phyloP scores from a whole-genome alignment of 805 yeast species.

The Blastobotrys terrestris region DNA sequence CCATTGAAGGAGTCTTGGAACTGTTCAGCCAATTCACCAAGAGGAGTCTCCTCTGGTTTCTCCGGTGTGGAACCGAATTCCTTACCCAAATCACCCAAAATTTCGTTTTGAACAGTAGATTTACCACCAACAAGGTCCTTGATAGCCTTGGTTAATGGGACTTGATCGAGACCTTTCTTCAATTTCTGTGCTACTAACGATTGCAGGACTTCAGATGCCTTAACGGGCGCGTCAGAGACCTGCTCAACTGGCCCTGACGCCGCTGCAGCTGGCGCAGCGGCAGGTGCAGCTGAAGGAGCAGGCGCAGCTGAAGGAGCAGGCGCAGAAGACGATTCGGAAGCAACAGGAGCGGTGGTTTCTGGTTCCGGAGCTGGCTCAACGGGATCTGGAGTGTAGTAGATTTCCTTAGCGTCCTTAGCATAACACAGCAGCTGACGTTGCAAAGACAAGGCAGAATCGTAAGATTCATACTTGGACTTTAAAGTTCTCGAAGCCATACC shows the following conservation, averaged over 20 bases:
- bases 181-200: slow-evolving; percentile 92
- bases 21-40: slow-evolving; percentile 89
- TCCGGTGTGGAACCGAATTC: slow-evolving; percentile 98
- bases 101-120: slow-evolving; percentile 97
- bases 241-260: slow-evolving; percentile 77
- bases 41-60: slow-evolving; percentile 97
- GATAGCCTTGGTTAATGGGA: slow-evolving; percentile 87
- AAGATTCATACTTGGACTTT: slow-evolving; percentile 91
- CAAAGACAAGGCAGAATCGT: slow-evolving; percentile 91
- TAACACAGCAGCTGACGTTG: slow-evolving; percentile 93
- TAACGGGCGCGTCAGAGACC: slow-evolving; percentile 83
- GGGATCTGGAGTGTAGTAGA: slow-evolving; percentile 70
- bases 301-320: slow-evolving; percentile 51
- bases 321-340: slow-evolving; percentile 34
- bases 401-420: slow-evolving; percentile 92
- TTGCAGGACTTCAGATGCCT: slow-evolving; percentile 75
- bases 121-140: slow-evolving; percentile 98
- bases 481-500: slow-evolving; percentile 98
- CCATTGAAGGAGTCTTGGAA: slow-evolving; percentile 91
- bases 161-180: slow-evolving; percentile 80
- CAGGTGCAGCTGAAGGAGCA: slow-evolving; percentile 52
- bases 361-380: slow-evolving; percentile 32
- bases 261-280: slow-evolving; percentile 59
- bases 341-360: slow-evolving; percentile 25
- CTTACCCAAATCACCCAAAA: slow-evolving; percentile 96